Base-by-base conservation (phyloP, 177 flowering plant species). In the Vitis hybrid region DNA sequence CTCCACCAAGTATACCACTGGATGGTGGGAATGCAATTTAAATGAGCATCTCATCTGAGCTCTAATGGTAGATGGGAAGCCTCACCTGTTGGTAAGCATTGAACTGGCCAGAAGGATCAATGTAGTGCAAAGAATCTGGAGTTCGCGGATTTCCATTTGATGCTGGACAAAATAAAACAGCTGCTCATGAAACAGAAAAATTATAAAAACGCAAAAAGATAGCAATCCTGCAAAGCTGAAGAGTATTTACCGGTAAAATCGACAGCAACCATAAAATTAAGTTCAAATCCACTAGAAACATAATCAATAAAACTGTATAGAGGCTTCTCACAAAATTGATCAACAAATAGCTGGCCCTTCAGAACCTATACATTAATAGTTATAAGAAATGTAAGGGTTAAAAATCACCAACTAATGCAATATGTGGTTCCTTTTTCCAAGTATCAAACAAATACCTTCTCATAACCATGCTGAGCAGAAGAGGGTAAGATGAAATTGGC, bases 21-120 rank as follows among this genome's bases (percentile, higher is more conserved):
- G 46, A 35, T 6, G 1, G 46, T 35, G 0, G 46, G 46, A 35
- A 35, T 0, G 0, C 46, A 35, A 6, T 35, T 35, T 35, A 35
- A 35, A 35, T 35, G 46, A 35, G 46, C 46, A 35, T 35, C 46
- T 35, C 46, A 35, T 6, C 7, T 35, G 46, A 35, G 46, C 46
- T 0, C 46, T 35, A 35, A 35, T 6, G 7, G 46, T 35, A 35
- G 7, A 35, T 35, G 46, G 46, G 60, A 10, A 40, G 50, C 3
- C 72, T 74, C 64, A 91, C 98, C 91, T 85, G 86, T 76, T 94
- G 98, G 76, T 94, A 94, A 67, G 95, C 87, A 82, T 94, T 92
- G 62, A 82, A 74, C 19, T 80, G 71, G 24, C 94, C 94, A 62
- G 91, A 82, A 68, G 87, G 87, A 80, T 90, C 90, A 70, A 90